Percentiles rank a stretch among this genome's conserved stretches.
phyloP scores from a whole-genome alignment of 257 asterid genomes.

The Thymus quinquecostatus region DNA sequence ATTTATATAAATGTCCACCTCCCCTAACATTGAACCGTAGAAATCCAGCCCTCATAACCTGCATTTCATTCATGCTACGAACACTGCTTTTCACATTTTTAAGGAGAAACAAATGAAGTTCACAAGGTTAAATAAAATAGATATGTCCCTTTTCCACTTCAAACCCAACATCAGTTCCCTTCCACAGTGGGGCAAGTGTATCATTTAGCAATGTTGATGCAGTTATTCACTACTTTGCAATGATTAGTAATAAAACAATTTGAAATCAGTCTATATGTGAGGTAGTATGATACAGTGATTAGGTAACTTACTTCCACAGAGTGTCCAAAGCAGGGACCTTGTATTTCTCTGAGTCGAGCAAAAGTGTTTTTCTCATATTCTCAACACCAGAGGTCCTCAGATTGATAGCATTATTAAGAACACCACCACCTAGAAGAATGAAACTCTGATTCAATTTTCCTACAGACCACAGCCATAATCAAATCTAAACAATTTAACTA shows the following conservation, averaged over 20 bases:
- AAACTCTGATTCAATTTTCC: constrained; percentile 17
- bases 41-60: not conserved
- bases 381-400: constrained; percentile 31
- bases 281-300: constrained; percentile 1
- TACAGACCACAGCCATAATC: constrained; percentile 11
- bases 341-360: constrained; percentile 26
- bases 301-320: constrained; percentile 66
- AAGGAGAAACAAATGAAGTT: not conserved
- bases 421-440: constrained; percentile 41
- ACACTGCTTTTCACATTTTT: not conserved
- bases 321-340: constrained; percentile 47
- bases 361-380: constrained; percentile 27
- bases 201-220: not conserved
- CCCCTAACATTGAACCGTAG: not conserved
- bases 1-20: not conserved
- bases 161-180: not conserved
- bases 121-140: not conserved
- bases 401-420: constrained; percentile 25
- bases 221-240: not conserved
- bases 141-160: not conserved
- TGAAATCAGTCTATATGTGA: not conserved
- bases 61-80: not conserved
- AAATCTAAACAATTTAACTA: constrained; percentile 16
- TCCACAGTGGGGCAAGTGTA: not conserved
- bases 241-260: not conserved